A percentile compares a stretch with the other conserved stretches of the same genome.
phyloP scores from a whole-genome alignment of 257 asterid genomes.

The Ocimum tenuiflorum region DNA sequence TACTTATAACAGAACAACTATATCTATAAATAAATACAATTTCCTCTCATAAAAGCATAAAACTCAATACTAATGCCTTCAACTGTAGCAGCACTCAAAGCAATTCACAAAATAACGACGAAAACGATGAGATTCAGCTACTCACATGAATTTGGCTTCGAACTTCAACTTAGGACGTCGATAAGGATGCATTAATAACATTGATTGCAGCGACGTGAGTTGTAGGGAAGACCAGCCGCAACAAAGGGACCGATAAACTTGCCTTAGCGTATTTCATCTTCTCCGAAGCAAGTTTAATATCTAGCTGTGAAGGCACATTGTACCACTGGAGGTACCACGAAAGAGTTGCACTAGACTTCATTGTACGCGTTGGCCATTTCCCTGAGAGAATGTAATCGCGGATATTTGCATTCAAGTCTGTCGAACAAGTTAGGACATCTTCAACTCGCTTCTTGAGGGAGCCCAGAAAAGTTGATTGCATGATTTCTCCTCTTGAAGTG shows the following conservation, averaged over 20 bases:
- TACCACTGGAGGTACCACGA: constrained; percentile 91
- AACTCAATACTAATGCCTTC: too few relatives aligned
- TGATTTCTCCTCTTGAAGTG: constrained; percentile 47
- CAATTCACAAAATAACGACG: not conserved
- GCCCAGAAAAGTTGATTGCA: constrained; percentile 79
- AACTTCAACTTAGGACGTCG: not conserved
- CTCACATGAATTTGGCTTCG: not conserved
- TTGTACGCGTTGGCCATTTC: constrained; percentile 45
- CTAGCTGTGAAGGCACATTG: constrained; percentile 48
- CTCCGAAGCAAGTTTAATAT: constrained; percentile 41
- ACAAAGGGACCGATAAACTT: constrained; percentile 47
- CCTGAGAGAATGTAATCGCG: constrained; percentile 40
- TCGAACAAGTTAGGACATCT: constrained; percentile 41
- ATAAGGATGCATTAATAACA: constrained; percentile 32
- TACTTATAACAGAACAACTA: too few relatives aligned
- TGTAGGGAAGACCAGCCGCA: constrained; percentile 65
- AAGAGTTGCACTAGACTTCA: constrained; percentile 37
- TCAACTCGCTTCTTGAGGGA: constrained; percentile 74
- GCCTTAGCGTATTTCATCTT: constrained; percentile 33
- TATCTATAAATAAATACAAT: too few relatives aligned
- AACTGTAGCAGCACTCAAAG: too few relatives aligned
- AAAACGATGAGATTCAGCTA: not conserved
- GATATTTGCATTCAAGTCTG: constrained; percentile 27
- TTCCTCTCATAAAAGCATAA: too few relatives aligned
- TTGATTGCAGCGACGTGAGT: constrained; percentile 57